Conservation (phyloP, 2,329 filamentous ascomycete genomes). For the Colletotrichum sojae region DNA sequence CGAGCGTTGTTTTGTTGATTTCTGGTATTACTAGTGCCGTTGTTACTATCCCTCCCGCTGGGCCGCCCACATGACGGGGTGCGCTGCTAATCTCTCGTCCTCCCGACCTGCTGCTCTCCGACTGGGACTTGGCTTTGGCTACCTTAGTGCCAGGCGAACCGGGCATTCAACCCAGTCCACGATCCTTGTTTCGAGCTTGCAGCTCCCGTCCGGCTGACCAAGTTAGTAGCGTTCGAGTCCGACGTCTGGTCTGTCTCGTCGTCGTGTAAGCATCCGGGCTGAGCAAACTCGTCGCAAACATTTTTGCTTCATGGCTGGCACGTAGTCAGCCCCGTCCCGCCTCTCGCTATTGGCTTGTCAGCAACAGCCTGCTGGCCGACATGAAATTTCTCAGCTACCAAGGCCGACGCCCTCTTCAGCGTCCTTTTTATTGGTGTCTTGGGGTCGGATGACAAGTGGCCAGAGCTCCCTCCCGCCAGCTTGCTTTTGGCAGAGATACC, state of each 20-base stretch:
- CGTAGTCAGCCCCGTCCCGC: conserved; percentile 9
- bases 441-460: conserved; percentile 27
- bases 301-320: background rate
- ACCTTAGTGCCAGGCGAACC: conserved; percentile 21
- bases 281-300: background rate
- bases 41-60: too few relatives aligned
- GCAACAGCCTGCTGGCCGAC: conserved; percentile 12
- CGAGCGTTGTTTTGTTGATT: background rate
- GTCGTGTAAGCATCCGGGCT: conserved; percentile 13
- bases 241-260: conserved; percentile 14
- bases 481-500: conserved; percentile 26
- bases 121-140: conserved; percentile 20
- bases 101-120: background rate
- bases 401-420: conserved; percentile 9
- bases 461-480: conserved; percentile 29
- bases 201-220: conserved; percentile 19
- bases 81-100: background rate
- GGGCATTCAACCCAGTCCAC: conserved; percentile 23
- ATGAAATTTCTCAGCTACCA: conserved; percentile 6
- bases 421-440: background rate
- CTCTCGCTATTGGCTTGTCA: conserved; percentile 4
- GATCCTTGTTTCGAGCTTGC: conserved; percentile 23
- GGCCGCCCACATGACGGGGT: background rate
- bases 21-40: too few relatives aligned
- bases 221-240: background rate